Percentiles rank a stretch among this genome's conserved stretches.
These are phyloP conservation scores for Pythium inflatum DNA, from an alignment of 352 stramenopile genomes.

Conservation along the genomic window DNA sequence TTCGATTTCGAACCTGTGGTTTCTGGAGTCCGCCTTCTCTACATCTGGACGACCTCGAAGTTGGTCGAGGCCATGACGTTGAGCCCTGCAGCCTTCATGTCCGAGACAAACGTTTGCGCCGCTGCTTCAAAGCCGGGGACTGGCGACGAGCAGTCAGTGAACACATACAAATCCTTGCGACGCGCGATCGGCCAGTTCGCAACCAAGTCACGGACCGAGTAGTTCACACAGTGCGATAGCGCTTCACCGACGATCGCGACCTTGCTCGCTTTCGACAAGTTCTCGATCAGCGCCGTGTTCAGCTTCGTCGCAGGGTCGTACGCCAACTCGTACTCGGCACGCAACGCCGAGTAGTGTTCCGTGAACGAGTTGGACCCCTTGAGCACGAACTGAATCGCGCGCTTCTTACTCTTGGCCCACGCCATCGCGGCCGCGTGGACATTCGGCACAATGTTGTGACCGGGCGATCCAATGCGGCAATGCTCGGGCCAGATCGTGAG, in stretches of 20 bases:
- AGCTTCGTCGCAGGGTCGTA: constrained; percentile 43
- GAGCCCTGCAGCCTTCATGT: constrained; percentile 21
- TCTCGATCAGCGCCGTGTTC: constrained; percentile 60
- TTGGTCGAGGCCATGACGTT: constrained; percentile 21
- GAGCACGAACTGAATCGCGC: constrained; percentile 81
- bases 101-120: constrained; percentile 6
- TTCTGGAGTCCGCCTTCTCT: no score
- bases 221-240: constrained; percentile 96
- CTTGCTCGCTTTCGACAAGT: constrained; percentile 71
- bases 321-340: constrained; percentile 91
- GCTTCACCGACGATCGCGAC: constrained; percentile 94
- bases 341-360: constrained; percentile 96
- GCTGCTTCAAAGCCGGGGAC: constrained; percentile 61
- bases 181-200: constrained; percentile 75
- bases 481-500: constrained; percentile 98
- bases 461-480: constrained; percentile 92
- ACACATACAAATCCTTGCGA: constrained; percentile 60
- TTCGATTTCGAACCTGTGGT: no score
- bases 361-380: constrained; percentile 96
- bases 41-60: no score
- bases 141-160: constrained; percentile 72
- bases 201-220: constrained; percentile 93
- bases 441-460: constrained; percentile 87
- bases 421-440: constrained; percentile 85
- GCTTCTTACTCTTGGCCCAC: constrained; percentile 75